Evolutionary conservation across 257 asterid genomes (phyloP).

Genomic region (Jacaranda mimosifolia): DNA sequence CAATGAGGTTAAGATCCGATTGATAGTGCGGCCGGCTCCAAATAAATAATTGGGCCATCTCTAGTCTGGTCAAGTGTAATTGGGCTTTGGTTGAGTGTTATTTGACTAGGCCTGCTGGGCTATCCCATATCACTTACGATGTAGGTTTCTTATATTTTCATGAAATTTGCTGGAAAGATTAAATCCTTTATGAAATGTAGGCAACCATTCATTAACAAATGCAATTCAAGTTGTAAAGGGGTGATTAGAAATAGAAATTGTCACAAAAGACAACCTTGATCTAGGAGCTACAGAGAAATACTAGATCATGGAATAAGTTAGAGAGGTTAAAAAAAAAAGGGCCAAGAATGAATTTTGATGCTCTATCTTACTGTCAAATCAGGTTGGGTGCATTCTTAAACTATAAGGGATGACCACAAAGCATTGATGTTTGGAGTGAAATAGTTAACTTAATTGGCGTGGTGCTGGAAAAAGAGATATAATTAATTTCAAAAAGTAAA

Average conservation of each 20-base stretch:
- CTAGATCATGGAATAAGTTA: conserved; percentile 63
- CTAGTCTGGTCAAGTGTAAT: no score
- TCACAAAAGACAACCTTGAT: conserved; percentile 92
- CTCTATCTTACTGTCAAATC: conserved; percentile 83
- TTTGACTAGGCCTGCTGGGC: no score
- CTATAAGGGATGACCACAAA: conserved; percentile 90
- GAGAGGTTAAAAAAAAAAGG: no score
- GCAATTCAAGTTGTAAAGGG: conserved; percentile 85
- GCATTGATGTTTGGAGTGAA: conserved; percentile 72
- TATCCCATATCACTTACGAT: no score
- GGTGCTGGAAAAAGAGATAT: conserved; percentile 58
- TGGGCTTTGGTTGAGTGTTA: no score
- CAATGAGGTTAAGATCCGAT: no score
- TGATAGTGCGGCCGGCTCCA: no score
- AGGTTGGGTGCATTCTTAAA: conserved; percentile 93
- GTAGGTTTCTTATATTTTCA: no score
- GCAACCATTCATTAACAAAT: conserved; percentile 94
- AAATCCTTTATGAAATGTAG: conserved; percentile 93
- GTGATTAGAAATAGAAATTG: conserved; percentile 95
- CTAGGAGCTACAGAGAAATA: conserved; percentile 99
- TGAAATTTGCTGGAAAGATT: no score
- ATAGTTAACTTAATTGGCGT: conserved; percentile 41
- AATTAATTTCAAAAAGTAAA: conserved; percentile 15
- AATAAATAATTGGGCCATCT: no score
- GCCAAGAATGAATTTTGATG: no score